Percentiles rank a stretch among this genome's conserved stretches.
These are phyloP conservation scores for Notholithocarpus densiflorus DNA, from an alignment of 306 rosid genomes.

Conservation along the genomic window DNA sequence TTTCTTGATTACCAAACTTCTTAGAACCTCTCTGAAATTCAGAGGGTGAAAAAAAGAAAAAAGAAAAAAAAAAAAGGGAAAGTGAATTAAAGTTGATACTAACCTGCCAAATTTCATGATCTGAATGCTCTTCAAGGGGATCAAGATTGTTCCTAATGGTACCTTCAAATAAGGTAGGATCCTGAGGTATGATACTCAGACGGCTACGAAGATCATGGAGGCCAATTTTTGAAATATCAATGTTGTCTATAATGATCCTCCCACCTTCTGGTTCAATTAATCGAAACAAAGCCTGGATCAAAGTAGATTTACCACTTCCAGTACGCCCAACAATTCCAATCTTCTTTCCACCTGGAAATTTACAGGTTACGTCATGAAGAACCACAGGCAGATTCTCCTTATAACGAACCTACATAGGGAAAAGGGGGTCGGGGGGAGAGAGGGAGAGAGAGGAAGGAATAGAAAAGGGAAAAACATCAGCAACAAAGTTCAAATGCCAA, in stretches of 20 bases:
- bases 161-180: slow-evolving; percentile 95
- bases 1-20: background rate
- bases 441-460: background rate
- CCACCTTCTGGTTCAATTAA: slow-evolving; percentile 76
- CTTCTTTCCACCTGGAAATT: slow-evolving; percentile 87
- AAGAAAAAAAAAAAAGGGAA: background rate
- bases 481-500: background rate
- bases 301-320: slow-evolving; percentile 94
- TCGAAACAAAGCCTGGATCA: slow-evolving; percentile 92
- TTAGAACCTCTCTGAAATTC: background rate
- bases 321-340: slow-evolving; percentile 96
- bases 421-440: background rate
- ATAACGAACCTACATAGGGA: slow-evolving; percentile 70
- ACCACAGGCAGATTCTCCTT: slow-evolving; percentile 90
- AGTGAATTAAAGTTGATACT: slow-evolving; percentile 18
- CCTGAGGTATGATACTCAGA: slow-evolving; percentile 94
- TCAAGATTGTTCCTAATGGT: slow-evolving; percentile 82
- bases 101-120: slow-evolving; percentile 85
- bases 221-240: slow-evolving; percentile 69
- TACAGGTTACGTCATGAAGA: slow-evolving; percentile 76
- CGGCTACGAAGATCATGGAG: slow-evolving; percentile 92
- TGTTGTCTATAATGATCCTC: slow-evolving; percentile 72
- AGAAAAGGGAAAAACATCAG: slow-evolving; percentile 8
- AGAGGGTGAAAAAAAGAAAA: background rate
- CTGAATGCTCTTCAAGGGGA: slow-evolving; percentile 88